These are phyloP conservation scores for Lactarius hengduanensis DNA, from an alignment of 768 basidiomycete species.

Conservation along the genomic window DNA sequence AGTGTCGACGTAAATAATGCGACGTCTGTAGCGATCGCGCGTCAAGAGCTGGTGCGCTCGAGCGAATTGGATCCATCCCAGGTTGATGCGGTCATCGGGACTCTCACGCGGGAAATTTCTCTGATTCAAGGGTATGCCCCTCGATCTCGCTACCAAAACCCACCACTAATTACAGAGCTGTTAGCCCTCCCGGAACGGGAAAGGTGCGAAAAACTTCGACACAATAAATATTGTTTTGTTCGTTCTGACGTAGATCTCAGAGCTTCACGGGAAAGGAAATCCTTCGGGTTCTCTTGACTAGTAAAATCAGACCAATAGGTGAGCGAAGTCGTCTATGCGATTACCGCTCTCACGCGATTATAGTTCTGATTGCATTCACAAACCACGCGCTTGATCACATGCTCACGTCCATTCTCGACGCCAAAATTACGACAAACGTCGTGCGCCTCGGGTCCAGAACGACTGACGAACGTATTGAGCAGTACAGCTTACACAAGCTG, in stretches of 20 bases:
- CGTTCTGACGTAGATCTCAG: slow-evolving; percentile 35
- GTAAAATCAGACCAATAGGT: slow-evolving; percentile 52
- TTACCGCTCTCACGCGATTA: not conserved
- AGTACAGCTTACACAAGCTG: slow-evolving; percentile 59
- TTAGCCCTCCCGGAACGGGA: slow-evolving; percentile 75
- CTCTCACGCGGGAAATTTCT: slow-evolving; percentile 56
- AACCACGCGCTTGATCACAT: slow-evolving; percentile 81
- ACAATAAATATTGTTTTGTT: not conserved
- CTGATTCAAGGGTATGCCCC: slow-evolving; percentile 66
- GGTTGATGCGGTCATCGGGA: slow-evolving; percentile 63
- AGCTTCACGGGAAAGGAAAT: slow-evolving; percentile 70
- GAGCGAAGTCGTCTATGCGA: not conserved
- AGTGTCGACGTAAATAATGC: slow-evolving; percentile 44
- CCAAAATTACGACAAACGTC: slow-evolving; percentile 57
- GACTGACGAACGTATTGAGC: slow-evolving; percentile 53
- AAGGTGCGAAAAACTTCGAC: slow-evolving; percentile 45
- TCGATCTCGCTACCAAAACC: not conserved
- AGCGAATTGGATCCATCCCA: slow-evolving; percentile 71
- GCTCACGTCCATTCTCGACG: slow-evolving; percentile 61
- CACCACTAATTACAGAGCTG: not conserved
- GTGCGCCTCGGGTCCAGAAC: slow-evolving; percentile 68
- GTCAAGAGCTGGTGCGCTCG: slow-evolving; percentile 42
- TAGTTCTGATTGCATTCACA: slow-evolving; percentile 60
- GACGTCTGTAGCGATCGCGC: slow-evolving; percentile 46
- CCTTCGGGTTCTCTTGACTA: slow-evolving; percentile 59